Evolutionary conservation across 1,139 yeast genomes (phyloP), one percentile per base, ranked within the genome.

Genomic region (Pichia sp.): DNA sequence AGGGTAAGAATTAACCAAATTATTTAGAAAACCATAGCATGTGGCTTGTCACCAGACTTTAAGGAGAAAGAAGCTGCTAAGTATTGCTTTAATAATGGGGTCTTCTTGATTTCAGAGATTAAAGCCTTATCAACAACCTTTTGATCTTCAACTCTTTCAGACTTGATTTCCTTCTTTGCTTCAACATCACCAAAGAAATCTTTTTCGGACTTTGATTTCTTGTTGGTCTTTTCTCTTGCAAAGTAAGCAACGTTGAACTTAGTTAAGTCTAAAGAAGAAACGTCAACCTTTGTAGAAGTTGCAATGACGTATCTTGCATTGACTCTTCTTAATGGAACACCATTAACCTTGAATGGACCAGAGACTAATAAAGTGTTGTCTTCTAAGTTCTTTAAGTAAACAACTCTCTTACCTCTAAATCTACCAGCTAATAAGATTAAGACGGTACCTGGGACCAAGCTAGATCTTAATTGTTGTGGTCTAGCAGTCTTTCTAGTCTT

Each of bases 361-460:
- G 96, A 75, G 56, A 91, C 96, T 68, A 91, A 84, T 66, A 93
- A 79, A 58, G 97, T 91, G 89, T 85, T 86, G 82, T 93, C 98
- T 76, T 88, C 97, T 69, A 93, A 81, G 74, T 83, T 75, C 84
- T 91, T 91, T 70, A 91, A 83, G 88, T 84, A 85, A 54, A 91
- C 97, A 63, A 91, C 98, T 78, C 99, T 91, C 88, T 91, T 93
- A 71, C 99, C 99, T 77, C 98, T 85, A 95, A 88, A 91, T 76
- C 96, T 89, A 71, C 99, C 98, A 66, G 98, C 97, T 71, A 93
- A 82, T 70, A 91, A 79, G 72, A 91, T 91, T 70, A 91, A 79
- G 62, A 91, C 96, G 66, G 98, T 84, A 71, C 98, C 98, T 72
- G 97, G 97, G 60, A 85, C 95, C 67, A 91, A 79, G 56, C 97